These are phyloP conservation scores for Colletotrichum sp. DNA, from an alignment of 2,329 filamentous ascomycete species.

Conservation along the genomic window DNA sequence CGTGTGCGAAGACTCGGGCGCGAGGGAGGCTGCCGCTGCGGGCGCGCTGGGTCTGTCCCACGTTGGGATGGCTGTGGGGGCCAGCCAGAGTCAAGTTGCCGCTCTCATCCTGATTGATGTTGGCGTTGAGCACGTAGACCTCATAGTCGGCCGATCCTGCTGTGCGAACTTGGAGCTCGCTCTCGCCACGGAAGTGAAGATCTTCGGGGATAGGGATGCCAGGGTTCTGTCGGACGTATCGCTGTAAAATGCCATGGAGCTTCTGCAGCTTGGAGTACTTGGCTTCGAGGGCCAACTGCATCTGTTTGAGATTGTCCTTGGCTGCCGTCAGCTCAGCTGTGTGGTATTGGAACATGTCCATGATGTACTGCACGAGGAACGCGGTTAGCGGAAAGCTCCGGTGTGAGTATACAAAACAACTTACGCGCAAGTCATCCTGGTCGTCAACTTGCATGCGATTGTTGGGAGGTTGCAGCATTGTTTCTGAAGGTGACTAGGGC, in stretches of 20 bases:
- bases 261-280: not conserved
- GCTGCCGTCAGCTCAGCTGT: not conserved
- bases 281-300: not conserved
- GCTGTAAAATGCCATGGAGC: not conserved
- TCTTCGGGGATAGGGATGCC: not conserved
- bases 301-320: not conserved
- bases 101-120: not conserved
- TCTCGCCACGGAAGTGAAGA: not conserved
- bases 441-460: not conserved
- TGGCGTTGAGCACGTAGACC: not conserved
- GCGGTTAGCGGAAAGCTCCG: not conserved
- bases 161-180: not conserved
- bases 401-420: not conserved
- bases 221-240: not conserved
- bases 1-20: not conserved
- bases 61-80: fast-evolving
- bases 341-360: not conserved
- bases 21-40: not conserved
- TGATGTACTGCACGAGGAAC: not conserved
- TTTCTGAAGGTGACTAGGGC: not conserved
- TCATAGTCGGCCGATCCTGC: not conserved
- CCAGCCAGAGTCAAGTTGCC: not conserved
- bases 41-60: not conserved
- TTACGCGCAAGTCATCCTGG: not conserved
- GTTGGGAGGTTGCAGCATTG: not conserved